Evolutionary conservation across 2,329 filamentous ascomycete genomes (phyloP), one percentile per base, ranked within the genome.

Genomic region (Beauveria asiatica): DNA sequence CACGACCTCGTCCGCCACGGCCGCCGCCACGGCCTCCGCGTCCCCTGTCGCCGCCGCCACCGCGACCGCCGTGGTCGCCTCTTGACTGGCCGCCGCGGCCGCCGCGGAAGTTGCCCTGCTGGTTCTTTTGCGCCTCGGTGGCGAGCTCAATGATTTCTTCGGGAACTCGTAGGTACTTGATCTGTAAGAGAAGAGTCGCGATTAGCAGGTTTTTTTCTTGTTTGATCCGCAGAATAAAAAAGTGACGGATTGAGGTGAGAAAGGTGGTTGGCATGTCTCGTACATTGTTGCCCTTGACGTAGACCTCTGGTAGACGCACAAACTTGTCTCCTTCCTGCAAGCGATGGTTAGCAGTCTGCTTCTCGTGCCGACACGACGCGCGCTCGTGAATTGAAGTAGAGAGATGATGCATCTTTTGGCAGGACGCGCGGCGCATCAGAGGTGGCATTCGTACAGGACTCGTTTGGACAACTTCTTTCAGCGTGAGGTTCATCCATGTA

Each of bases 401-500:
- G 8, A 7, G 2, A 23, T 2, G 37, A 8, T 37, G 45, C 30
- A 50, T 48, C 23, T 16, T 13, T 16, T 21, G 19, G 6, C 4
- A 27, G 39, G 25, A 19, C 17, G n/a, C n/a, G 45, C 25, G 37
- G 19, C 10, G 11, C 2, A 9, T 16, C 16, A 5, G n/a, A 8
- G n/a, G 46, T 59, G 41, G 11, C 11, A 16, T 21, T 16, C 80
- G 56, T 75, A 88, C 85, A 25, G 93, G 87, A 72, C 89, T 96
- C 19, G 94, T 97, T 76, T 97, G 93, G 41, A 97, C 90, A 23
- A 99, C 95, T 74, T 97, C 94, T 75, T 94, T 96, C 66, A 99
- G 78, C 2, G 93, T 97, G 67, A 99, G 79, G 78, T 99, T 99
- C 94, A 99, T 99, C 92, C 94, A 99, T 53, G 93, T 99, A 75